Conservation (phyloP, 108 stramenopile genomes). For the Schizochytrium sp. region DNA sequence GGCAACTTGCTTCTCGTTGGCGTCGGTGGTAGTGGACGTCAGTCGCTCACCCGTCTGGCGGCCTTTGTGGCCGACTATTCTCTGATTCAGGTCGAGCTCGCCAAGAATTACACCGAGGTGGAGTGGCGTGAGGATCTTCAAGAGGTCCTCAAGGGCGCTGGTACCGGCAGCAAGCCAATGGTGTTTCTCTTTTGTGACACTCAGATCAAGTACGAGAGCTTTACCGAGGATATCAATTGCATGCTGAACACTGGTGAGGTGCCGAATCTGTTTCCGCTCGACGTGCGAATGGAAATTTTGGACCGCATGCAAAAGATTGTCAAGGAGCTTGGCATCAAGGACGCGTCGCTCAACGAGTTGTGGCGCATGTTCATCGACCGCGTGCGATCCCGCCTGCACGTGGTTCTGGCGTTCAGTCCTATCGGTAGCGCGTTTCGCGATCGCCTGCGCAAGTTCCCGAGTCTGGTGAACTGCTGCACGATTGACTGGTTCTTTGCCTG, state of each 20-base stretch:
- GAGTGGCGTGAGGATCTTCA: constrained; percentile 60
- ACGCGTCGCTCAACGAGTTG: constrained; percentile 35
- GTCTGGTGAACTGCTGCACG: background rate
- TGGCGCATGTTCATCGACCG: constrained; percentile 32
- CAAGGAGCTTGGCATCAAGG: constrained; percentile 54
- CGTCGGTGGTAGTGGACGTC: constrained; percentile 19
- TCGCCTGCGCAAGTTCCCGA: constrained; percentile 22
- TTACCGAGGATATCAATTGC: constrained; percentile 56
- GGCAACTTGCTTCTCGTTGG: constrained; percentile 27
- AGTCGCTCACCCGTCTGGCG: constrained; percentile 1
- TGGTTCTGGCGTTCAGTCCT: constrained; percentile 21
- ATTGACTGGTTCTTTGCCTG: constrained; percentile 28
- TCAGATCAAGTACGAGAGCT: constrained; percentile 50
- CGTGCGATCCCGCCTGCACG: background rate
- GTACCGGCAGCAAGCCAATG: constrained; percentile 38
- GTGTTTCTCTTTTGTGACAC: constrained; percentile 56
- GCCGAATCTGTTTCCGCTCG: constrained; percentile 47
- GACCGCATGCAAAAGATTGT: constrained; percentile 29
- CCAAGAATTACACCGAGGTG: constrained; percentile 31
- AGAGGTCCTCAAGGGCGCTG: constrained; percentile 42
- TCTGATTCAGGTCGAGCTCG: background rate
- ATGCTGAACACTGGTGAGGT: constrained; percentile 62
- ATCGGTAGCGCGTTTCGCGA: background rate
- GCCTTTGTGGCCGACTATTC: background rate
- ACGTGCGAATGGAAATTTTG: constrained; percentile 43